phyloP scores from a whole-genome alignment of 2,329 filamentous ascomycete genomes.

The Aspergillus sp. region DNA sequence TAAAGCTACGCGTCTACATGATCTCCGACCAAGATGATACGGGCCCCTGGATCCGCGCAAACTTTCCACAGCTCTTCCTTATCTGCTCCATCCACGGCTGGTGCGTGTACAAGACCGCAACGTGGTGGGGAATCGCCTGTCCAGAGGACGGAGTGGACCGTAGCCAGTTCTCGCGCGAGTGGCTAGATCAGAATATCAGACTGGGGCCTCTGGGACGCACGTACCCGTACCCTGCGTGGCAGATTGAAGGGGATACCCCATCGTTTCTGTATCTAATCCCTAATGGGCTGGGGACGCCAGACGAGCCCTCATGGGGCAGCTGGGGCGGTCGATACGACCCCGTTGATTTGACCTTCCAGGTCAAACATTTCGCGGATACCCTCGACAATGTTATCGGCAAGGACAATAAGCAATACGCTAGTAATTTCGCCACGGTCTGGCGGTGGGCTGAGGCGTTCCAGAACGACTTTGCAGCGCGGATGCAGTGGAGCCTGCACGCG shows the following conservation, averaged over 20 bases:
- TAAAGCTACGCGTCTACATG: conserved; percentile 56
- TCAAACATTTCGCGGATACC: conserved; percentile 24
- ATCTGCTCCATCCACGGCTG: conserved; percentile 61
- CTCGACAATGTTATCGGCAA: conserved; percentile 40
- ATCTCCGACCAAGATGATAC: conserved; percentile 66
- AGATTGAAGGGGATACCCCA: conserved; percentile 58
- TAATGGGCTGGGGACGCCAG: conserved; percentile 46
- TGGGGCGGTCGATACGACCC: conserved; percentile 50
- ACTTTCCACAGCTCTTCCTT: conserved; percentile 61
- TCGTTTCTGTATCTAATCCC: conserved; percentile 48
- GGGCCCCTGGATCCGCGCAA: conserved; percentile 59
- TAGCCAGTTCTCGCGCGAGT: conserved; percentile 54
- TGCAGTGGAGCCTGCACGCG: conserved; percentile 50
- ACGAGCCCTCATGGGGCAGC: conserved; percentile 46
- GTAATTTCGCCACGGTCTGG: conserved; percentile 58
- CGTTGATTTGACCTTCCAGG: conserved; percentile 22
- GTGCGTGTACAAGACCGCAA: conserved; percentile 58
- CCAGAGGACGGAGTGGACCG: conserved; percentile 56
- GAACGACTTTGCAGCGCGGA: conserved; percentile 55
- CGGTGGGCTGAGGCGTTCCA: conserved; percentile 59
- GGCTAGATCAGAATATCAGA: conserved; percentile 60
- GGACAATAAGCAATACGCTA: conserved; percentile 36
- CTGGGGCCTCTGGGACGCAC: conserved; percentile 52
- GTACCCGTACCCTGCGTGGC: conserved; percentile 56
- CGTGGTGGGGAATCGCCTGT: conserved; percentile 62